phyloP scores from a whole-genome alignment of 2,329 filamentous ascomycete species.

The Cytospora mali region DNA sequence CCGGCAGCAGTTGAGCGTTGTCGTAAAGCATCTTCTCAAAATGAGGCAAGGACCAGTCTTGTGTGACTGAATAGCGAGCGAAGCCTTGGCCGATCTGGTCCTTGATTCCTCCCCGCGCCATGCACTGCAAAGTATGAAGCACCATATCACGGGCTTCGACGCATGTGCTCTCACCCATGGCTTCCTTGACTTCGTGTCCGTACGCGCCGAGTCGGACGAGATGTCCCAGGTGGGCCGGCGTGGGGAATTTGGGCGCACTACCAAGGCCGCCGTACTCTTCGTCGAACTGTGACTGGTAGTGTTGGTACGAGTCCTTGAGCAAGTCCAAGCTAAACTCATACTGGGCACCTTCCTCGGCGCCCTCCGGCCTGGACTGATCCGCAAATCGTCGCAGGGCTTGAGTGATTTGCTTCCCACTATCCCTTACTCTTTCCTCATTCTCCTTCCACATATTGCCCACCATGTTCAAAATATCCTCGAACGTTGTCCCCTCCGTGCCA shows the following conservation, averaged over 20 bases:
- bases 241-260: conserved; percentile 81
- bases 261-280: conserved; percentile 74
- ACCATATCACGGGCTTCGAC: conserved; percentile 73
- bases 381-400: conserved; percentile 14
- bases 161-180: conserved; percentile 67
- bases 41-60: conserved; percentile 86
- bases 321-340: conserved; percentile 81
- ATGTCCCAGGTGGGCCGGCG: conserved; percentile 77
- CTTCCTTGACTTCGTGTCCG: conserved; percentile 49
- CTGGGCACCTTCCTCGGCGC: conserved; percentile 33
- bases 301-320: conserved; percentile 78
- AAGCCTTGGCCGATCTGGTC: conserved; percentile 56
- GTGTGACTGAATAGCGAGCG: conserved; percentile 77
- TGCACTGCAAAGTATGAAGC: conserved; percentile 73
- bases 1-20: conserved; percentile 76
- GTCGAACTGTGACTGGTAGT: conserved; percentile 77
- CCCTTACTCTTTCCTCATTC: conserved; percentile 9
- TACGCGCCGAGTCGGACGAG: conserved; percentile 71
- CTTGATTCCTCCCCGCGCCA: conserved; percentile 55
- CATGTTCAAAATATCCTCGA: conserved; percentile 11
- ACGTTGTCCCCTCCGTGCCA: conserved; percentile 53
- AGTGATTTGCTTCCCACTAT: conserved; percentile 17
- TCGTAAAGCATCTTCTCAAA: conserved; percentile 95
- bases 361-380: conserved; percentile 49
- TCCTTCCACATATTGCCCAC: conserved; percentile 14